phyloP scores from a whole-genome alignment of 2,329 filamentous ascomycete species.

The Aspergillus sp. region DNA sequence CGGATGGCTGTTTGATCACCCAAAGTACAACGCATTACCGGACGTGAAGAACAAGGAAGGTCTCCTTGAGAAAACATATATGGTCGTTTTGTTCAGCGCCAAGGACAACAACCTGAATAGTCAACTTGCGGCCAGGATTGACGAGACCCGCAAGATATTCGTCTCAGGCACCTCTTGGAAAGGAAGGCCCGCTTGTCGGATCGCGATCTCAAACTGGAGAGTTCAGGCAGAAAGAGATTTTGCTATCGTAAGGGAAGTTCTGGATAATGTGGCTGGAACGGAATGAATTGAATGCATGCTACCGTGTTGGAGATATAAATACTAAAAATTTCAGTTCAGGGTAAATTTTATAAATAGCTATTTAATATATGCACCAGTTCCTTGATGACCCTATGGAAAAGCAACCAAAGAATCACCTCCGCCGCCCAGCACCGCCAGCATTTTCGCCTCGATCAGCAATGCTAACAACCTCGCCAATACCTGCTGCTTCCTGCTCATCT shows the following conservation, averaged over 20 bases:
- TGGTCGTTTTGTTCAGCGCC: slow-evolving; percentile 77
- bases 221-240: slow-evolving; percentile 69
- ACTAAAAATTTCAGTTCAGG: not conserved
- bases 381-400: not conserved
- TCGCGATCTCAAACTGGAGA: slow-evolving; percentile 85
- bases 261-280: slow-evolving; percentile 50
- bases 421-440: slow-evolving; percentile 46
- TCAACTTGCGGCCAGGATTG: slow-evolving; percentile 69
- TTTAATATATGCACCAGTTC: not conserved
- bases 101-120: slow-evolving; percentile 64
- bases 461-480: slow-evolving; percentile 91
- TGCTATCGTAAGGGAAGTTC: slow-evolving; percentile 61
- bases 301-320: not conserved
- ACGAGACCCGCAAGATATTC: slow-evolving; percentile 71
- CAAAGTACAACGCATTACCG: slow-evolving; percentile 68
- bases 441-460: slow-evolving; percentile 68
- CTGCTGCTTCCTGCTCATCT: slow-evolving; percentile 92
- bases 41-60: slow-evolving; percentile 34
- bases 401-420: slow-evolving; percentile 36
- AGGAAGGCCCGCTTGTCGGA: slow-evolving; percentile 70
- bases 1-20: slow-evolving; percentile 59
- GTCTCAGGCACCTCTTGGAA: slow-evolving; percentile 80
- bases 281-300: not conserved
- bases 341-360: not conserved
- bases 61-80: slow-evolving; percentile 58